Evolutionary conservation across 106 monocot genomes (phyloP), one percentile per base, ranked within the genome.

Genomic region (Chionographis japonica): DNA sequence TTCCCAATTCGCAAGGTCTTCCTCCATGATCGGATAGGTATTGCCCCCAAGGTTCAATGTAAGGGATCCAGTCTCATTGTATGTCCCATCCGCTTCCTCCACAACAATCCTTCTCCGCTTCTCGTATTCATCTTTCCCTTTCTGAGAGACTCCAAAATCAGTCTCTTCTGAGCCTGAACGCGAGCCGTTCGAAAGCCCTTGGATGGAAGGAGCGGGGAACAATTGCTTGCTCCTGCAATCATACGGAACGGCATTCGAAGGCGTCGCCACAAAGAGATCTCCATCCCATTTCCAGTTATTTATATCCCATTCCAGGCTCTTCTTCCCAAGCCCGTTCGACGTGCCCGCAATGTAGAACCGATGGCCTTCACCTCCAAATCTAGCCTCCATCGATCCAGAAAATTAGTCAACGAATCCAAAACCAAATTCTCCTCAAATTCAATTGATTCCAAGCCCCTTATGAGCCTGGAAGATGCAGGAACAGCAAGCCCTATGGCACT

Each of bases 231-330:
- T 83, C 54, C 62, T 55, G 67, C 74, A 77, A 42, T 69, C 69
- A 9, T 74, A 74, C 2, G 70, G 76, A 40, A 40, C 40, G 8
- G 62, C 51, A 60, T 80, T 78, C 12, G 65, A 27, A 60, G 77
- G 77, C 16, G 71, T 80, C 4, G 87, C 87, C 16, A 77, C 13
- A 60, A 80, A 80, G 12, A 68, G 73, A 66, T 88, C 67, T 1
- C 87, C 83, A 51, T 88, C 77, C 87, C 87, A 88, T 50, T 60
- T 75, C 87, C 87, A 83, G 27, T 80, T 83, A 66, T 80, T 88
- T 60, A 83, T 60, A 74, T 80, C 80, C 87, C 87, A 88, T 41
- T 88, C 87, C 46, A 72, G 39, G 8, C 58, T 56, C 74, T 72
- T 75, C 69, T 61, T 77, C 39, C 70, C 74, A 60, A 37, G 20